Conservation (phyloP, 2,329 filamentous ascomycete species). For the Epichloe typhina region DNA sequence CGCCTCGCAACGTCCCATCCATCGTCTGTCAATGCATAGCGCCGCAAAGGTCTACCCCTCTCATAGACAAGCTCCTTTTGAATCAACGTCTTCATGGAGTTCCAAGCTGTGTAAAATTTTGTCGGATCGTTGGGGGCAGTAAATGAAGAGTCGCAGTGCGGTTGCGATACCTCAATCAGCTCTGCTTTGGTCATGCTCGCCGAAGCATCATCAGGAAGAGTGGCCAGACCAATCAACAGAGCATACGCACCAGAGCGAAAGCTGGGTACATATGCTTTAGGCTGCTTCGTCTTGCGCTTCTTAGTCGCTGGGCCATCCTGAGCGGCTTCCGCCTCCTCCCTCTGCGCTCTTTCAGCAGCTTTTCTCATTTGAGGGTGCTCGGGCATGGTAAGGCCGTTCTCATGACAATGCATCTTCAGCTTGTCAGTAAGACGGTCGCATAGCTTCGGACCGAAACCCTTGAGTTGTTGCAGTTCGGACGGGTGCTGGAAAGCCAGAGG, state of each 20-base stretch:
- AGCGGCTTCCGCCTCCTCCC: conserved; percentile 22
- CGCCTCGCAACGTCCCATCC: conserved; percentile 62
- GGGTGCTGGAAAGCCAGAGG: conserved; percentile 60
- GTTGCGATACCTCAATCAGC: conserved; percentile 56
- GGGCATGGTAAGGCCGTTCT: conserved; percentile 57
- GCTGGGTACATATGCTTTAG: conserved; percentile 57
- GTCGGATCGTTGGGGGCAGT: conserved; percentile 51
- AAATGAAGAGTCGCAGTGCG: conserved; percentile 61
- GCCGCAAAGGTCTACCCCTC: conserved; percentile 51
- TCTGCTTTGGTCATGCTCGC: conserved; percentile 52
- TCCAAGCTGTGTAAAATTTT: conserved; percentile 70
- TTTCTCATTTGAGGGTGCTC: conserved; percentile 36
- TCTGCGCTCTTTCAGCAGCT: conserved; percentile 16
- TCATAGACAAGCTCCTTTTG: conserved; percentile 64
- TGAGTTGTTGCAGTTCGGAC: conserved; percentile 57
- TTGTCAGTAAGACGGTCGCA: conserved; percentile 54
- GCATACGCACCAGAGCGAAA: conserved; percentile 65
- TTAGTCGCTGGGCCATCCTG: conserved; percentile 24
- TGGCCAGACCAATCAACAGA: conserved; percentile 53
- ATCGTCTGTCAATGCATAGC: conserved; percentile 61
- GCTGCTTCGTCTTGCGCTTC: conserved; percentile 42
- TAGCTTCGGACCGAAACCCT: conserved; percentile 59
- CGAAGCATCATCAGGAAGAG: conserved; percentile 37
- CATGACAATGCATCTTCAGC: conserved; percentile 45
- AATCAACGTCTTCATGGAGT: conserved; percentile 63